Conservation (phyloP, 345 rosid species). For the Hypericum perforatum region DNA sequence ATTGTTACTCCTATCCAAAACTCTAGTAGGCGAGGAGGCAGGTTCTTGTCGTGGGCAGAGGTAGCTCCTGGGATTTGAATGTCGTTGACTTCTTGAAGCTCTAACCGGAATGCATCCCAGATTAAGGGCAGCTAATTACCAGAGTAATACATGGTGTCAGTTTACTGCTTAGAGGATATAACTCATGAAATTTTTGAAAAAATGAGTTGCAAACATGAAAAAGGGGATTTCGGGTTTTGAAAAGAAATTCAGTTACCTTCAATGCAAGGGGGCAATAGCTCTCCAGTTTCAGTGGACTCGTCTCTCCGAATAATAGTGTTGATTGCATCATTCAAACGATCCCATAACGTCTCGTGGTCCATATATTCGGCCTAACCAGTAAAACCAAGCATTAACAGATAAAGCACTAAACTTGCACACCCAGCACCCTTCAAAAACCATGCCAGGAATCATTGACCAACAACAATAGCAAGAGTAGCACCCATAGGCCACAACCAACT, state of each 20-base stretch:
- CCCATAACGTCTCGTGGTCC: conserved; percentile 76
- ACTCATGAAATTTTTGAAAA: conserved; percentile 2
- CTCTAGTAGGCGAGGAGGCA: conserved; percentile 24
- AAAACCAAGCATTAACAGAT: not conserved
- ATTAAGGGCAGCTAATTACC: conserved; percentile 70
- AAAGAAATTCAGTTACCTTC: conserved; percentile 50
- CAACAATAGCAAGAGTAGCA: too few species aligned
- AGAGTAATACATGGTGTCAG: not conserved
- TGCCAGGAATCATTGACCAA: too few species aligned
- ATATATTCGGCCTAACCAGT: conserved; percentile 63
- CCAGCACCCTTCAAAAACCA: too few species aligned
- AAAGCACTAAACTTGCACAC: too few species aligned
- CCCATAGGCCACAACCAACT: too few species aligned
- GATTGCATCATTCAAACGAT: conserved; percentile 79
- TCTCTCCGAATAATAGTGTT: conserved; percentile 92
- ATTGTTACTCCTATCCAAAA: conserved; percentile 20
- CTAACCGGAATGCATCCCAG: conserved; percentile 84
- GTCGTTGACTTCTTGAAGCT: conserved; percentile 98
- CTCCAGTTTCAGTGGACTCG: conserved; percentile 68
- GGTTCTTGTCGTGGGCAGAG: conserved; percentile 55
- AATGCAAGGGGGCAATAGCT: conserved; percentile 92
- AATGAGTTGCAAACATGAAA: conserved; percentile 14
- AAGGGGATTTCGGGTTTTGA: not conserved
- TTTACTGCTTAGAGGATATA: not conserved
- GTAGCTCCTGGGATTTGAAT: conserved; percentile 70